These are phyloP conservation scores for Alternaria metachromatica DNA, from an alignment of 2,329 filamentous ascomycete species.

Conservation along the genomic window DNA sequence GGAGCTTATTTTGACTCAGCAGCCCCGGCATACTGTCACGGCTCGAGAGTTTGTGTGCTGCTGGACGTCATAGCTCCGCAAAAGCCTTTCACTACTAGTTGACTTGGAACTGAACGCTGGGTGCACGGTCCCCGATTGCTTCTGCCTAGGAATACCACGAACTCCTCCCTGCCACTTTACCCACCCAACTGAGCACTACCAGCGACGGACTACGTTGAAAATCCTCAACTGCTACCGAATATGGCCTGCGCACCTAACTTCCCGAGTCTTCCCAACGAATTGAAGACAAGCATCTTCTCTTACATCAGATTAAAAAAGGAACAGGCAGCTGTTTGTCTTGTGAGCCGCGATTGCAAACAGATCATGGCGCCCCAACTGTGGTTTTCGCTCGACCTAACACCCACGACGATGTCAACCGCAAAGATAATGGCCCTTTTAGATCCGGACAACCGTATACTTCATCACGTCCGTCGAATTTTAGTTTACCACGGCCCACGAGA, in stretches of 20 bases:
- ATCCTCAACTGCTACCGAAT: background rate
- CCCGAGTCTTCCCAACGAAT: background rate
- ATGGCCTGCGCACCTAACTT: background rate
- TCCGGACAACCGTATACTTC: background rate
- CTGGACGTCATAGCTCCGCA: background rate
- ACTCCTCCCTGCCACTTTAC: background rate
- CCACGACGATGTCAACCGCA: background rate
- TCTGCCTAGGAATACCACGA: background rate
- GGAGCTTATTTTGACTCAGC: too few species aligned
- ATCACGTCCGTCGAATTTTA: background rate
- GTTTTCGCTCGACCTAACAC: background rate
- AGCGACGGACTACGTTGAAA: background rate
- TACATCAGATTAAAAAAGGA: background rate
- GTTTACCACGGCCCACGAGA: too few species aligned
- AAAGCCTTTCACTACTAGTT: background rate
- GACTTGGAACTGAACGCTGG: background rate
- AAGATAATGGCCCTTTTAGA: background rate
- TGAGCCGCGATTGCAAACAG: background rate
- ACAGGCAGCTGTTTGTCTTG: background rate
- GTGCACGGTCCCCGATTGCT: background rate
- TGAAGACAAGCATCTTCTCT: background rate
- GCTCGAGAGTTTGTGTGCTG: background rate
- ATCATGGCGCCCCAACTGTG: background rate
- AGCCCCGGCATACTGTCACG: too few species aligned
- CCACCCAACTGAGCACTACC: background rate